Evolutionary conservation across 176 grass and related monocot genomes (phyloP).

Genomic region (Canna indica): DNA sequence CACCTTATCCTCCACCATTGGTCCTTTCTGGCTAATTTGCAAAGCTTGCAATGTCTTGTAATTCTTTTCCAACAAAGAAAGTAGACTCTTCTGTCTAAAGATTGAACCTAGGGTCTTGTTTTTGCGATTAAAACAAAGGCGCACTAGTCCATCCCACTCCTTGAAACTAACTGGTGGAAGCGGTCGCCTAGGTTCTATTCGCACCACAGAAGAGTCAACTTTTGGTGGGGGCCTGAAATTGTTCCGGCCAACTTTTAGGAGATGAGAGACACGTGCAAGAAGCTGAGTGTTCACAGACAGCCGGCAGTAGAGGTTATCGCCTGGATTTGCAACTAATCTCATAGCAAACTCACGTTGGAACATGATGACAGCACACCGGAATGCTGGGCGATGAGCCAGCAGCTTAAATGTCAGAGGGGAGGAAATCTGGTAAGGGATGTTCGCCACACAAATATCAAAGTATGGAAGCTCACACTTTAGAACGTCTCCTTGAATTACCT

Average conservation of each 20-base stretch:
- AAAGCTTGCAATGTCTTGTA: conserved; percentile 88
- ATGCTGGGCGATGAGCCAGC: conserved; percentile 67
- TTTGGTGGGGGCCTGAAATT: conserved; percentile 91
- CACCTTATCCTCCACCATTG: conserved; percentile 33
- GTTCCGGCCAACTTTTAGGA: conserved; percentile 77
- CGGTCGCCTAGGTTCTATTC: conserved; percentile 76
- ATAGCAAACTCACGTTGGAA: conserved; percentile 91
- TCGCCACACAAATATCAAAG: conserved; percentile 92
- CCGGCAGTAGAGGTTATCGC: conserved; percentile 79
- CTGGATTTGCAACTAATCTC: conserved; percentile 77
- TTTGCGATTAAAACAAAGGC: conserved; percentile 72
- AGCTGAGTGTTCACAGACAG: conserved; percentile 92
- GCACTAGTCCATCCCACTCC: conserved; percentile 79
- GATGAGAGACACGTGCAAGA: conserved; percentile 72
- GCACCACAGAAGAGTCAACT: conserved; percentile 85
- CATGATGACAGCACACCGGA: conserved; percentile 95
- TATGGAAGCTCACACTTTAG: conserved; percentile 91
- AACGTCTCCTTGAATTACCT: conserved; percentile 95
- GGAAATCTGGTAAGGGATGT: conserved; percentile 92
- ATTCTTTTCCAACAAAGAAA: conserved; percentile 87
- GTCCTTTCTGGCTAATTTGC: conserved; percentile 30
- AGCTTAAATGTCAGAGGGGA: conserved; percentile 89
- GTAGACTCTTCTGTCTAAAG: conserved; percentile 68
- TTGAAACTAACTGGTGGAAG: conserved; percentile 84
- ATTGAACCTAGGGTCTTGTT: conserved; percentile 80